Conservation (phyloP, 2,329 filamentous ascomycete species). For the Bretziella fagacearum region DNA sequence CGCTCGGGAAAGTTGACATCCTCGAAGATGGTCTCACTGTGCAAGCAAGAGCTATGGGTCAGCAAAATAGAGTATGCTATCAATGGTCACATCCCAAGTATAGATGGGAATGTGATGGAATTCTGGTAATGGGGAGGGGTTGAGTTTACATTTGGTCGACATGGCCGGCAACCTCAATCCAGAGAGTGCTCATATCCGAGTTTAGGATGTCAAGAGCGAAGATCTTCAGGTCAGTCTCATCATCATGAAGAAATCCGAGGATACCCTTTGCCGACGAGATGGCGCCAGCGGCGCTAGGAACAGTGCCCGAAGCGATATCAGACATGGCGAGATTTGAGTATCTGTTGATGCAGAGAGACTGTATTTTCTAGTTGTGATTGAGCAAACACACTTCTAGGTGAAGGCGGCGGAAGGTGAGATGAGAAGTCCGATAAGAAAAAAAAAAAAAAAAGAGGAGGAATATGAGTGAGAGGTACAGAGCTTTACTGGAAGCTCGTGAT, state of each 20-base stretch:
- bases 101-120: background rate
- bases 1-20: conserved; percentile 89
- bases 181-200: conserved; percentile 89
- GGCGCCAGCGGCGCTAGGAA: too few species aligned
- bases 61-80: conserved; percentile 13
- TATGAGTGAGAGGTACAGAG: background rate
- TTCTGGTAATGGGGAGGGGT: background rate
- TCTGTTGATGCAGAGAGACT: background rate
- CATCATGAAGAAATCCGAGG: conserved; percentile 86
- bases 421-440: background rate
- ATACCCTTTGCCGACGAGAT: conserved; percentile 77
- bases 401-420: background rate
- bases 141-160: conserved; percentile 70
- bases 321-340: conserved; percentile 41
- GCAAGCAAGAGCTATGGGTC: conserved; percentile 13
- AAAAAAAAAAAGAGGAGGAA: background rate
- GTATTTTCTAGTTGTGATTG: background rate
- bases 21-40: conserved; percentile 90
- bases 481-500: background rate
- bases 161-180: conserved; percentile 89
- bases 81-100: conserved; percentile 1
- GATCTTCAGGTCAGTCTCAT: conserved; percentile 82
- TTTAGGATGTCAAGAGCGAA: conserved; percentile 93
- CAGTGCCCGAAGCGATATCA: conserved; percentile 62
- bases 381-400: background rate